A percentile compares a stretch with the other conserved stretches of the same genome.
Conservation (phyloP, 805 yeast genomes). For the Priceomyces castillae region DNA sequence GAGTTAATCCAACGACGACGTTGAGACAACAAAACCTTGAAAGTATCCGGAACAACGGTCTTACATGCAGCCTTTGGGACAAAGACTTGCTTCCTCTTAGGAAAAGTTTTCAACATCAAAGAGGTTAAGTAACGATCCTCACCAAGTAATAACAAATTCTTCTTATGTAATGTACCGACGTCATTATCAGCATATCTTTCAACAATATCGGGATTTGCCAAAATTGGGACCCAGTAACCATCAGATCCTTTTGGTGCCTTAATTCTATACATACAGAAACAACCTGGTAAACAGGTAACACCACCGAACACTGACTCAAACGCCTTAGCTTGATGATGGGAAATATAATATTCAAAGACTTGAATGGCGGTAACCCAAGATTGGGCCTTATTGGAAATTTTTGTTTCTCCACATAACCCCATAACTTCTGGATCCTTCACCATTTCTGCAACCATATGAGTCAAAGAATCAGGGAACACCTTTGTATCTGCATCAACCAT, state of each 20-base stretch:
- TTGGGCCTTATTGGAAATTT: conserved; percentile 75
- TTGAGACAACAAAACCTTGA: conserved; percentile 78
- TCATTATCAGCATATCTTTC: conserved; percentile 88
- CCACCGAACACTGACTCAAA: conserved; percentile 94
- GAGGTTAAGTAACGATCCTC: conserved; percentile 87
- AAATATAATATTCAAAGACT: conserved; percentile 88
- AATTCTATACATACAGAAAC: conserved; percentile 89
- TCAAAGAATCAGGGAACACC: conserved; percentile 80
- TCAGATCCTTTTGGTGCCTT: conserved; percentile 77
- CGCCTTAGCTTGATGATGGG: conserved; percentile 93
- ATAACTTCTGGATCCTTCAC: conserved; percentile 80
- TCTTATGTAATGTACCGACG: conserved; percentile 77
- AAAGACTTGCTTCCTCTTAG: conserved; percentile 82
- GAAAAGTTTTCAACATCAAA: conserved; percentile 83
- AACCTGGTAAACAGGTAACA: conserved; percentile 94
- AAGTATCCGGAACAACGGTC: conserved; percentile 83
- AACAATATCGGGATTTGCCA: conserved; percentile 91
- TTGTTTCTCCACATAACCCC: conserved; percentile 96
- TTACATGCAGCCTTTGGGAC: conserved; percentile 91
- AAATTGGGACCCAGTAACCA: conserved; percentile 85
- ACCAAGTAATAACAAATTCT: conserved; percentile 80
- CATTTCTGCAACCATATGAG: conserved; percentile 89
- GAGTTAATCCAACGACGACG: conserved; percentile 97
- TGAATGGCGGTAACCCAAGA: conserved; percentile 93
- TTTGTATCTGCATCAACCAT: conserved; percentile 97